A percentile compares a stretch with the other conserved stretches of the same genome.
Conservation (phyloP, 2,329 filamentous ascomycete species). For the Fusarium veterinarium region DNA sequence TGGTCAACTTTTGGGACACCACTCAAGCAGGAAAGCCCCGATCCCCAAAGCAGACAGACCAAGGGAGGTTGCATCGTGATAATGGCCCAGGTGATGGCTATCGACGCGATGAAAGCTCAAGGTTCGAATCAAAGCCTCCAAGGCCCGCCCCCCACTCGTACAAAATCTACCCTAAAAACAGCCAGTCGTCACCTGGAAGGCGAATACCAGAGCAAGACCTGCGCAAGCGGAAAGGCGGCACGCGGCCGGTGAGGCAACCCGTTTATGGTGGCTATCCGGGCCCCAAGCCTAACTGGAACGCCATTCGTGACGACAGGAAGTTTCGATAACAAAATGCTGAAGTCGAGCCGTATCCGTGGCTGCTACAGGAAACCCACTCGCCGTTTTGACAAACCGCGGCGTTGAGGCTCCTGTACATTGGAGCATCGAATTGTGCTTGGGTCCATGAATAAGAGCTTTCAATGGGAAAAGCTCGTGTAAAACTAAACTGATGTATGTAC, state of each 20-base stretch:
- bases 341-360: too few species aligned
- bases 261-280: neutral
- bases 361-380: neutral
- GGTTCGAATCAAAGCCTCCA: neutral
- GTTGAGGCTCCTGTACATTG: neutral
- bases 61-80: neutral
- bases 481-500: constrained; percentile 11
- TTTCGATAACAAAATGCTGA: too few species aligned
- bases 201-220: neutral
- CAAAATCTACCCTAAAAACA: neutral
- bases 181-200: neutral
- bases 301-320: neutral
- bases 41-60: neutral
- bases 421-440: neutral
- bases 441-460: neutral
- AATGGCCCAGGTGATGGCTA: neutral
- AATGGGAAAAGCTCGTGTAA: constrained; percentile 4
- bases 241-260: neutral
- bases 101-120: neutral
- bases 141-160: neutral
- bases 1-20: constrained; percentile 50
- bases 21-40: constrained; percentile 27
- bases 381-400: neutral
- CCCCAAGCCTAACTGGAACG: neutral
- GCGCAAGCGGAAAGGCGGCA: neutral